phyloP scores from a whole-genome alignment of 352 stramenopile genomes.

The Bremia lactucae region DNA sequence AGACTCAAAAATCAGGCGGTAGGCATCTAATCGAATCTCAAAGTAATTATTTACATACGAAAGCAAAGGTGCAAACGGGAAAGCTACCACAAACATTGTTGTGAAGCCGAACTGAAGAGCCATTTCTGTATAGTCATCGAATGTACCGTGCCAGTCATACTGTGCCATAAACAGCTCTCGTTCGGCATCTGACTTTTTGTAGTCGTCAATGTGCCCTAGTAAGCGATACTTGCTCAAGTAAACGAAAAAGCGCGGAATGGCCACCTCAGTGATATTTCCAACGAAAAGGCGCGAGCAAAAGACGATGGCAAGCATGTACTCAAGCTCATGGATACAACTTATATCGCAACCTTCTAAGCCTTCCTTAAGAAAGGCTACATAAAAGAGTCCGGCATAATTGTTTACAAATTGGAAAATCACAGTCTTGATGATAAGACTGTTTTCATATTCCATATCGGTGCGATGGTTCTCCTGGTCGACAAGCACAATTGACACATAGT shows the following conservation, averaged over 20 bases:
- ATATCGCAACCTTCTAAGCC: conserved; percentile 54
- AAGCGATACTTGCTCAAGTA: conserved; percentile 62
- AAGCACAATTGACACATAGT: conserved; percentile 76
- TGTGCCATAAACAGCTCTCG: conserved; percentile 67
- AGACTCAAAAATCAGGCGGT: conserved; percentile 74
- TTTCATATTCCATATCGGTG: conserved; percentile 82
- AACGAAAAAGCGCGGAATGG: conserved; percentile 60
- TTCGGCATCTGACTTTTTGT: conserved; percentile 49
- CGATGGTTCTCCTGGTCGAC: conserved; percentile 91
- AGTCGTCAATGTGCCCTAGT: conserved; percentile 37
- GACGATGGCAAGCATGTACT: conserved; percentile 86
- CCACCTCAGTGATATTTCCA: conserved; percentile 68
- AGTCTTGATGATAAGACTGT: conserved; percentile 90
- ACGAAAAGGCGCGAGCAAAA: conserved; percentile 85
- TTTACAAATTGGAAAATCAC: conserved; percentile 95
- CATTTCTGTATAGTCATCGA: conserved; percentile 92
- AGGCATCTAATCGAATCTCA: conserved; percentile 86
- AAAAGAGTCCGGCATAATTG: conserved; percentile 91
- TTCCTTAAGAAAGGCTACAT: conserved; percentile 88
- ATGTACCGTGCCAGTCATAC: conserved; percentile 79
- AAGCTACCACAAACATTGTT: conserved; percentile 87
- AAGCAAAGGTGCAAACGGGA: conserved; percentile 87
- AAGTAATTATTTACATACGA: conserved; percentile 90
- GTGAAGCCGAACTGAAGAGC: conserved; percentile 84
- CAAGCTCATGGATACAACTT: conserved; percentile 83